These are phyloP conservation scores for Candida sanyaensis DNA, from an alignment of 1,139 yeast genomes.

Conservation along the genomic window DNA sequence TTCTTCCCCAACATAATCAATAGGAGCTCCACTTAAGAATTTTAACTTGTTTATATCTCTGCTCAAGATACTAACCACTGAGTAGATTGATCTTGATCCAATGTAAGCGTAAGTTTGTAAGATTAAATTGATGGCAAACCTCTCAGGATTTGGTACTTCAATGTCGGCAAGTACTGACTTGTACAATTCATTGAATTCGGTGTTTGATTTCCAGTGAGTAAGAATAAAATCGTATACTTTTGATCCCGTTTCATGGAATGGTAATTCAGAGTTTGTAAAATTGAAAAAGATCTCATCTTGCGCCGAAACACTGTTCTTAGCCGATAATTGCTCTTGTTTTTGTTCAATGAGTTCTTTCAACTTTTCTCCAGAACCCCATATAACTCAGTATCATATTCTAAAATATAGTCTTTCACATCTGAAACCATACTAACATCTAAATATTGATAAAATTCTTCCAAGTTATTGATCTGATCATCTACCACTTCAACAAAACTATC, in stretches of 20 bases:
- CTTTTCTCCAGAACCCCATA: slow-evolving; percentile 35
- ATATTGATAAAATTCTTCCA: slow-evolving; percentile 63
- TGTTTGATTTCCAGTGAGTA: slow-evolving; percentile 43
- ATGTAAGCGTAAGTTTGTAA: slow-evolving; percentile 76
- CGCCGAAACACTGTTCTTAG: slow-evolving; percentile 31
- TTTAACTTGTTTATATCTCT: slow-evolving; percentile 56
- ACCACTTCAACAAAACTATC: slow-evolving; percentile 65
- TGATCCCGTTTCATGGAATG: slow-evolving; percentile 38
- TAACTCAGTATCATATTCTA: slow-evolving; percentile 38
- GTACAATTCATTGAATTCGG: slow-evolving; percentile 38
- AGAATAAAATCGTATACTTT: slow-evolving; percentile 45
- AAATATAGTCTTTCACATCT: slow-evolving; percentile 28
- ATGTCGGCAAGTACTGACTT: slow-evolving; percentile 26
- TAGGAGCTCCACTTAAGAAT: slow-evolving; percentile 37
- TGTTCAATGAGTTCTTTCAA: slow-evolving; percentile 31
- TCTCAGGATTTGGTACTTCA: slow-evolving; percentile 31
- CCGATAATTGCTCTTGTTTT: slow-evolving; percentile 30
- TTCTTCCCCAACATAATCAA: slow-evolving; percentile 29
- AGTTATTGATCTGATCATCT: slow-evolving; percentile 22
- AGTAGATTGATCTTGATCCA: slow-evolving; percentile 89
- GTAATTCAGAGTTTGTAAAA: slow-evolving; percentile 38
- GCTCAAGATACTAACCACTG: slow-evolving; percentile 71
- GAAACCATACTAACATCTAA: slow-evolving; percentile 47
- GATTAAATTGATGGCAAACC: slow-evolving; percentile 58
- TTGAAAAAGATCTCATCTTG: slow-evolving; percentile 45